These are phyloP conservation scores for Globisporangium takayamanum DNA, from an alignment of 352 stramenopile species.

Conservation along the genomic window DNA sequence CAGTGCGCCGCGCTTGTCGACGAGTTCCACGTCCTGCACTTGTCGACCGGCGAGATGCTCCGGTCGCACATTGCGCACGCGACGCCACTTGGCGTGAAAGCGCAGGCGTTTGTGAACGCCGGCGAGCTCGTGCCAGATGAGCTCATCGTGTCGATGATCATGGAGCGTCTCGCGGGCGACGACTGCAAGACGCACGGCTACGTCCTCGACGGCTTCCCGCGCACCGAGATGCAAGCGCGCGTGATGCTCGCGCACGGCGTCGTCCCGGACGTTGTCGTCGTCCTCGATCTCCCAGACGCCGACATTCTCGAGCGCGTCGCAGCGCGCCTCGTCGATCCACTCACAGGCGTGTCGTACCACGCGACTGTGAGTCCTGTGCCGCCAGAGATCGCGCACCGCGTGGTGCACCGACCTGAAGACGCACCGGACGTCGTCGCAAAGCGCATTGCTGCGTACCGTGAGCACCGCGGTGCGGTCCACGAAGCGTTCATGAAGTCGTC, in stretches of 20 bases:
- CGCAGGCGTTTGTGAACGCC: slow-evolving; percentile 81
- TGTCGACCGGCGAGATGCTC: slow-evolving; percentile 92
- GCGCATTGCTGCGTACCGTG: slow-evolving; percentile 72
- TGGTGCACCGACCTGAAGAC: slow-evolving; percentile 79
- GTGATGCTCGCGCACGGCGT: slow-evolving; percentile 76
- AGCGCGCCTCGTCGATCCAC: slow-evolving; percentile 71
- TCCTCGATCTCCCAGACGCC: slow-evolving; percentile 89
- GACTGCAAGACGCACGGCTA: slow-evolving; percentile 89
- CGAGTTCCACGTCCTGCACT: slow-evolving; percentile 88
- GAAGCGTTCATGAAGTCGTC: slow-evolving; percentile 71
- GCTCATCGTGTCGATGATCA: slow-evolving; percentile 87
- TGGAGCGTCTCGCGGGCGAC: slow-evolving; percentile 67
- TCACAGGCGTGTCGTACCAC: slow-evolving; percentile 79
- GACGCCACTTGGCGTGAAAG: slow-evolving; percentile 49
- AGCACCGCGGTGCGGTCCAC: slow-evolving; percentile 71
- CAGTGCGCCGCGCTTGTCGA: slow-evolving; percentile 89
- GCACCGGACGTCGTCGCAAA: slow-evolving; percentile 75
- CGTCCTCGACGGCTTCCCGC: slow-evolving; percentile 94
- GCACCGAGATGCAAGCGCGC: slow-evolving; percentile 87
- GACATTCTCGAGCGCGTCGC: slow-evolving; percentile 77
- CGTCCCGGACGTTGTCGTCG: slow-evolving; percentile 85
- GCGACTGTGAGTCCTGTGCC: slow-evolving; percentile 63
- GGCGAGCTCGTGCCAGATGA: slow-evolving; percentile 90
- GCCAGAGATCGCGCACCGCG: slow-evolving; percentile 29
- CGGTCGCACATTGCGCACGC: slow-evolving; percentile 74